Evolutionary conservation across 805 yeast genomes (phyloP).

Genomic region (Millerago galiae): DNA sequence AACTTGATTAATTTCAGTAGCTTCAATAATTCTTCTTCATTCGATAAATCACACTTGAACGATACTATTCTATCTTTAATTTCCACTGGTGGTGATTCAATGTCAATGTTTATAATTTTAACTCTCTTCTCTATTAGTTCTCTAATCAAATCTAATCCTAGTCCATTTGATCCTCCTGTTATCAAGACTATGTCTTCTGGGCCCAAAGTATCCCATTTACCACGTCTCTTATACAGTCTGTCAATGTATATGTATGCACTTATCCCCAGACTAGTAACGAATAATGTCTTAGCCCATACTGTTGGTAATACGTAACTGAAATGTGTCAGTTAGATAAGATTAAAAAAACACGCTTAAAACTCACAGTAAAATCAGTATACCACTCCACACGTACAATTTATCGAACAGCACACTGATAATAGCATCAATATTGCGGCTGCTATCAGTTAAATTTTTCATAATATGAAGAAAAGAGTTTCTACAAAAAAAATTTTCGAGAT

Average conservation of each 20-base stretch:
- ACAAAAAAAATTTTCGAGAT: not conserved
- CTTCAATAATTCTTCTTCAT: constrained; percentile 33
- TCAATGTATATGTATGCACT: not conserved
- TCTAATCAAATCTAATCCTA: constrained; percentile 26
- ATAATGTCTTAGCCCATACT: constrained; percentile 1
- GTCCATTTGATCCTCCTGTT: constrained; percentile 35
- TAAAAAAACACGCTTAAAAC: not conserved
- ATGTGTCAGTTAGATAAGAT: constrained; percentile 1
- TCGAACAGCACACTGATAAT: not conserved
- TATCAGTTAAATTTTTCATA: too few relatives aligned
- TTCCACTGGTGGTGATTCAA: constrained; percentile 16
- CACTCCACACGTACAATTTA: not conserved
- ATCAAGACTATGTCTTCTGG: constrained; percentile 20
- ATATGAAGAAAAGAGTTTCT: not conserved
- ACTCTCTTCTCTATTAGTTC: constrained; percentile 15
- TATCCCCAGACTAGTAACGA: not conserved
- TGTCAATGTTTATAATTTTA: constrained; percentile 23
- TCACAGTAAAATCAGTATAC: constrained; percentile 4
- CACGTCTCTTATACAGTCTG: constrained; percentile 14
- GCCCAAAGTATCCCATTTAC: constrained; percentile 14
- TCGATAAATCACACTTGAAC: constrained; percentile 62
- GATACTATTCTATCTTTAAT: constrained; percentile 31
- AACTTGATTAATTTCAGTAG: constrained; percentile 34
- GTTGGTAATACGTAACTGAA: constrained; percentile 7
- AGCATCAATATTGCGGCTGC: not conserved